phyloP scores from a whole-genome alignment of 129 eudicot species.

The Artemisia annua region DNA sequence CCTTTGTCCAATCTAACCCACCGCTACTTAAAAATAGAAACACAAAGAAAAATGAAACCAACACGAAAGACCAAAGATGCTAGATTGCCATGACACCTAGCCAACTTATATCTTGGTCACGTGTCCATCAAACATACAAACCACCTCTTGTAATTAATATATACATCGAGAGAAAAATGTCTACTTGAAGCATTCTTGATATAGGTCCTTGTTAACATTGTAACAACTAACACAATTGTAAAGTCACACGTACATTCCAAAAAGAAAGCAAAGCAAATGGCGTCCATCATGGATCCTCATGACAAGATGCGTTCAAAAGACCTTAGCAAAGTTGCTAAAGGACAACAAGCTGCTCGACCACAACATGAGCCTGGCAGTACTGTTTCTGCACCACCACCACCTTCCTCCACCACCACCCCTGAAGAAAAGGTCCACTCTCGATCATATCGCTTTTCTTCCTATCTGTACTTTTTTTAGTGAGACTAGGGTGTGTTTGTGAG shows the following conservation, averaged over 20 bases:
- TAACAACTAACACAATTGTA: background rate
- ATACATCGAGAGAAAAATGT: too few species aligned
- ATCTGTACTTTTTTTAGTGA: background rate
- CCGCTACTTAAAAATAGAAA: too few species aligned
- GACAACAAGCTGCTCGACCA: constrained; percentile 43
- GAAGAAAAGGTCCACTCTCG: background rate
- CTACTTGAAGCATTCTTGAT: too few species aligned
- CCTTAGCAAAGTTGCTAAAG: constrained; percentile 40
- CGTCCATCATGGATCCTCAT: background rate
- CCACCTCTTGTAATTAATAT: background rate
- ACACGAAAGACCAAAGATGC: background rate
- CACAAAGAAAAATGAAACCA: too few species aligned
- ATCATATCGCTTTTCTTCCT: background rate
- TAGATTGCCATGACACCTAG: background rate
- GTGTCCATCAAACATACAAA: background rate
- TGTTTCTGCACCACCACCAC: constrained; percentile 43
- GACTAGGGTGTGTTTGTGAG: background rate
- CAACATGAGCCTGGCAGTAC: constrained; percentile 22
- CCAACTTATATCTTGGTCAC: background rate
- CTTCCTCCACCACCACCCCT: constrained; percentile 39
- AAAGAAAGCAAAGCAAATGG: background rate
- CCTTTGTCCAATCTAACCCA: too few species aligned
- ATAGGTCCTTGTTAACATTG: background rate
- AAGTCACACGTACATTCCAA: background rate
- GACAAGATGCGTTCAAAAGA: constrained; percentile 38